A percentile compares a stretch with the other conserved stretches of the same genome.
Conservation (phyloP, 1,284 basidiomycete species). For the Melampsora allii-populina region DNA sequence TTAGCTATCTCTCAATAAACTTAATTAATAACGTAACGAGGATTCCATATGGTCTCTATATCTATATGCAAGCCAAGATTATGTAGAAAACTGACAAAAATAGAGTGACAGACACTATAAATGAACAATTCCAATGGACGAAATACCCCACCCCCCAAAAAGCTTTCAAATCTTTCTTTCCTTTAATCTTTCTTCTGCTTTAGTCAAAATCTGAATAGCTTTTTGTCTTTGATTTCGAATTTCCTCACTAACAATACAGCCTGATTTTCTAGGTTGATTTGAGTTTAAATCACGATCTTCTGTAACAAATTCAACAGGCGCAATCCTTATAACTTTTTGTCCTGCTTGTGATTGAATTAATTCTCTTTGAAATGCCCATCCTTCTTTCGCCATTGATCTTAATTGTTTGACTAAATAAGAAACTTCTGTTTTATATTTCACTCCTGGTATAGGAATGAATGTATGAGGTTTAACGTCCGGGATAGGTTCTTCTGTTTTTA, state of each 20-base stretch:
- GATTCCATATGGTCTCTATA: too few species aligned
- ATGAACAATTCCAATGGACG: too few species aligned
- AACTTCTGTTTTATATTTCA: conserved; percentile 40
- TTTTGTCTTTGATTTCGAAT: background rate
- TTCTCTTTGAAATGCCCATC: conserved; percentile 29
- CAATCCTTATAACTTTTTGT: conserved; percentile 22
- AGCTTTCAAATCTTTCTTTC: background rate
- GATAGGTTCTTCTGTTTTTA: background rate
- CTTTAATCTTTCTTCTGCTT: background rate
- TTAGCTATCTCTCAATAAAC: too few species aligned
- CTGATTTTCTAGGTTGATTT: background rate
- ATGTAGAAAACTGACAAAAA: too few species aligned
- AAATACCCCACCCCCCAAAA: too few species aligned
- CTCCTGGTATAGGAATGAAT: conserved; percentile 29
- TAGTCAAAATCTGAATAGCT: background rate
- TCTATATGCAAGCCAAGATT: too few species aligned
- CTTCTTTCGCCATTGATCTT: conserved; percentile 35
- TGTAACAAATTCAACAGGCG: conserved; percentile 16
- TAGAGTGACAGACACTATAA: too few species aligned
- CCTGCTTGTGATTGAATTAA: conserved; percentile 21
- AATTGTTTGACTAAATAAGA: conserved; percentile 32
- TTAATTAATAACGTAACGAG: too few species aligned
- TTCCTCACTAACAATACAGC: background rate
- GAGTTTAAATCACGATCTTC: conserved; percentile 10
- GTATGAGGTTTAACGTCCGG: conserved; percentile 6